Evolutionary conservation across 2,329 filamentous ascomycete genomes (phyloP), one percentile per base, ranked within the genome.

Genomic region (Cladophialophora yegresii): DNA sequence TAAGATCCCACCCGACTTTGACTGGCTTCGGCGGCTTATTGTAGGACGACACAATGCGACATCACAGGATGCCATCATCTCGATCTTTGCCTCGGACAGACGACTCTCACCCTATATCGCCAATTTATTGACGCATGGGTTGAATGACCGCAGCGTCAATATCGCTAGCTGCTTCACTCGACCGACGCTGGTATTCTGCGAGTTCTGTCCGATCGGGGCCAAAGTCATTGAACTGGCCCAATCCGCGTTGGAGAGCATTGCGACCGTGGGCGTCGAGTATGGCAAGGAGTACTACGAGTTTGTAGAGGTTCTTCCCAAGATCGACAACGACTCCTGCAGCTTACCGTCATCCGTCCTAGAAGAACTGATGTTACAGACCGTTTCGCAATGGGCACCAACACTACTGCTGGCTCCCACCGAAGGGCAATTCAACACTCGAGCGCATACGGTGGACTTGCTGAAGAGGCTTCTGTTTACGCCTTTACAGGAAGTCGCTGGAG

Each of bases 11-110:
- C 58, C 59, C 22, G 77, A 86, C n/a, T 85, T 89, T 12, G 66
- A 67, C n/a, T 71, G 70, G 58, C 73, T 89, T 26, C 85, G 87
- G 72, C 91, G 89, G 73, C 79, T 92, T 28, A 79, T 92, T 30
- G 78, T 80, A 22, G 80, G 89, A 55, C 83, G 88, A 67, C 84
- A 88, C 71, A 87, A 86, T 60, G 74, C 76, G 0, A 67, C 72
- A 1, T 78, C 79, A 2, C 85, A 84, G 1, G 79, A 83, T 56
- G 77, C 76, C 12, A 88, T 92, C 58, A 73, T 92, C 55, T 76
- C 75, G 43, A 78, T 81, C 3, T 79, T 92, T 40, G 76, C 90
- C 49, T 75, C 78, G n/a, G 74, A 70, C 28, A 77, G 83, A 22
- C 82, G 83, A 61, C 74, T 78, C 0, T 70, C 77, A 6, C 81